Base-by-base conservation (phyloP, 768 basidiomycete species). In the Mycena maculata region DNA sequence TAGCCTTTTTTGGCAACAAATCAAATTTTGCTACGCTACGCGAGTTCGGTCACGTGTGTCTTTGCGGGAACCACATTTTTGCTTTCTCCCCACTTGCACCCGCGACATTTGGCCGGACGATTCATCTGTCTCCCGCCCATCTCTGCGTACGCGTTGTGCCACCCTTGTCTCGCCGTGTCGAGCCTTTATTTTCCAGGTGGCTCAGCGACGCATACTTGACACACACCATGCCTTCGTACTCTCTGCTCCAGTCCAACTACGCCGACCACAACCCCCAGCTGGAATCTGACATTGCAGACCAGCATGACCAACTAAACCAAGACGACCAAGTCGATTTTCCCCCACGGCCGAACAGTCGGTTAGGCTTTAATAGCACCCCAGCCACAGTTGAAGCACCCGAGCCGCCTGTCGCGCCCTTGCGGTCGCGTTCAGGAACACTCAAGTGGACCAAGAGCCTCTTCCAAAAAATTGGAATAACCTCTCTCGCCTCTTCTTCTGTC, bases 341-440 rank as follows among this genome's bases (percentile, higher is more conserved):
- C 36, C 76, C 77, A 69, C 83, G 85, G 33, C 84, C 86, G 54
- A 77, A 79, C 30, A 88, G 84, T 68, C 84, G 84, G 48, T 79
- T 87, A 10, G 84, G 84, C 50, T 86, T 86, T 69, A 82, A 82
- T 73, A 63, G 72, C 57, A 42, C 30, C 31, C 30, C 59, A 11
- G 39, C 63, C 12, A 42, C 69, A 20, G 52, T 47, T 13, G 54
- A n/a, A 39, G 30, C 60, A 39, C 45, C 49, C 20, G 36, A 61
- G 42, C 4, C 20, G 23, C 33, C 49, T 27, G 31, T 36, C 22
- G 30, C 54, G 20, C 41, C 59, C 15, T 1, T 57, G 30, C 56
- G 65, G 5, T 50, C 69, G 28, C 70, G 60, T 25, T 18, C 28
- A 22, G 50, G 38, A 9, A 36, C 56, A 18, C 63, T 68, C 47